Conservation (phyloP, 2,329 filamentous ascomycete species). For the Xylariaceae sp. region DNA sequence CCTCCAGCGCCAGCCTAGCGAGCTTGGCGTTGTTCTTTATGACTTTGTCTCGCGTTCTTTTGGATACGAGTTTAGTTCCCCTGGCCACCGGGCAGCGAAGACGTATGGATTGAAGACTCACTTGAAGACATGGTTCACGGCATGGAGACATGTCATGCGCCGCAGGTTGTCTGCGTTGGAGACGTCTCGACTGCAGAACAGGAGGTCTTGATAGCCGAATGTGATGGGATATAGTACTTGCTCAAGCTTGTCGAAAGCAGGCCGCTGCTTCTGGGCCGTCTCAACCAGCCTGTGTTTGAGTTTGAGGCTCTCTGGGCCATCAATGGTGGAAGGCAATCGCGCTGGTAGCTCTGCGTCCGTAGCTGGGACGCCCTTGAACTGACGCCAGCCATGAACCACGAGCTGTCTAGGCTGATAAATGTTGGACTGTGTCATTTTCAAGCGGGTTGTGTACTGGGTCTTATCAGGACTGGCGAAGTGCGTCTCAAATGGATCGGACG, state of each 20-base stretch:
- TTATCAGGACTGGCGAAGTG: conserved; percentile 73
- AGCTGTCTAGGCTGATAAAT: conserved; percentile 50
- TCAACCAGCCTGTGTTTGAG: conserved; percentile 68
- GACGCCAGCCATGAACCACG: conserved; percentile 43
- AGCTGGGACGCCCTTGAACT: conserved; percentile 45
- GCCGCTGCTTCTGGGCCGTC: conserved; percentile 48
- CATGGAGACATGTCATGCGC: conserved; percentile 73
- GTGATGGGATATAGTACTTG: conserved; percentile 65
- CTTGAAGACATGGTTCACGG: conserved; percentile 90
- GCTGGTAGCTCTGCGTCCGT: conserved; percentile 32
- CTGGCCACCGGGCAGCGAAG: no score
- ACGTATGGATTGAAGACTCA: conserved; percentile 32
- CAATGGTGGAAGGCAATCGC: conserved; percentile 33
- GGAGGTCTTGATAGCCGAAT: conserved; percentile 77
- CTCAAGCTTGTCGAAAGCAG: conserved; percentile 58
- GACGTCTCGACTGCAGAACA: conserved; percentile 69
- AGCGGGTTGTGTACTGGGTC: conserved; percentile 49
- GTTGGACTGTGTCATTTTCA: conserved; percentile 47
- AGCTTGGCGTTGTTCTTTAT: conserved; percentile 88
- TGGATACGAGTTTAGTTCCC: background rate
- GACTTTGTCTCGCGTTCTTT: conserved; percentile 77
- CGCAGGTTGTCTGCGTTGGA: conserved; percentile 66
- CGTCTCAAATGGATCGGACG: conserved; percentile 68
- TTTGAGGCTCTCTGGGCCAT: conserved; percentile 46
- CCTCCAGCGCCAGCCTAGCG: conserved; percentile 43